Conservation (phyloP, 305 asterid genomes). For the Solanum hybrid region DNA sequence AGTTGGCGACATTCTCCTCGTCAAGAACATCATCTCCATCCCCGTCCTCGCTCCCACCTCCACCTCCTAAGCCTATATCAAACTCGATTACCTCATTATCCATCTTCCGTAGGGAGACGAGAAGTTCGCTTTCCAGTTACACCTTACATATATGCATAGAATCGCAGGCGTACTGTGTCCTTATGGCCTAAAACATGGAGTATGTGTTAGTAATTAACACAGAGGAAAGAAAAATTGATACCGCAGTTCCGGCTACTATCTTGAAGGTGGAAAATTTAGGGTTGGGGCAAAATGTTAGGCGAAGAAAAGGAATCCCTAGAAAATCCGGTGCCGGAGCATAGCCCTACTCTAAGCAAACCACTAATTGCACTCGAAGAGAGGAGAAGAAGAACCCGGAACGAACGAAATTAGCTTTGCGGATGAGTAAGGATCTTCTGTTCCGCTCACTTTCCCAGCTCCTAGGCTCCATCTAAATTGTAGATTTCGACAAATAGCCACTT, state of each 20-base stretch:
- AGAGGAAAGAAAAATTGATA: background rate
- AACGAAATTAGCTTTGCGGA: background rate
- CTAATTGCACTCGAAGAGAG: background rate
- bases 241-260: background rate
- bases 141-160: background rate
- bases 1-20: constrained; percentile 20
- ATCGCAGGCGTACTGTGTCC: background rate
- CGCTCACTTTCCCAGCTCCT: background rate
- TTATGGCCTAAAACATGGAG: background rate
- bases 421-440: background rate
- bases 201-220: background rate
- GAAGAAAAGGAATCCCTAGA: background rate
- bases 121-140: background rate
- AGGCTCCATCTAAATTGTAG: background rate
- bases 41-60: constrained; percentile 37
- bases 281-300: background rate
- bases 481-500: background rate
- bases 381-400: background rate
- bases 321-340: background rate
- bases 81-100: constrained; percentile 67
- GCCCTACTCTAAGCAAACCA: background rate
- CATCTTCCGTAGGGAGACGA: constrained; percentile 10
- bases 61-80: constrained; percentile 69
- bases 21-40: constrained; percentile 33
- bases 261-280: background rate